Percentiles rank a stretch among this genome's conserved stretches.
Conservation (phyloP, 805 yeast genomes). For the Pichia scutulata region DNA sequence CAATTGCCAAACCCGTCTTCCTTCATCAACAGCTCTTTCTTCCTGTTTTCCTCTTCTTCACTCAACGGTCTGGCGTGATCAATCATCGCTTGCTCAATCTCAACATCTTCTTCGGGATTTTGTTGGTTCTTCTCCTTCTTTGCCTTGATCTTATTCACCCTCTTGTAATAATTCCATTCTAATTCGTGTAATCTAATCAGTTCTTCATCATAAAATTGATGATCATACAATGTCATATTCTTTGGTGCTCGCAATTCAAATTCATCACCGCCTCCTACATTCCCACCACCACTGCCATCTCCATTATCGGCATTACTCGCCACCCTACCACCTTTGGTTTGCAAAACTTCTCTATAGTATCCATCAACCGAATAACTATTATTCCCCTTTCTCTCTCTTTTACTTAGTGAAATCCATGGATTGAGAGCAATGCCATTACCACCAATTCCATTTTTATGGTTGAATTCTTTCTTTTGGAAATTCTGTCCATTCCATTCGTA, state of each 20-base stretch:
- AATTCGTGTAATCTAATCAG: slow-evolving; percentile 68
- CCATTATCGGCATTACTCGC: slow-evolving; percentile 15
- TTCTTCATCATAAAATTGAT: slow-evolving; percentile 82
- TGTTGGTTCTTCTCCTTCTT: slow-evolving; percentile 24
- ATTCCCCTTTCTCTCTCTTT: slow-evolving; percentile 60
- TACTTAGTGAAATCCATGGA: slow-evolving; percentile 79
- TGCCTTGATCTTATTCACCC: slow-evolving; percentile 60
- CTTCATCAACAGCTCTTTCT: slow-evolving; percentile 41
- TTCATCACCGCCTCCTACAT: slow-evolving; percentile 50
- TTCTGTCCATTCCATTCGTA: slow-evolving; percentile 87
- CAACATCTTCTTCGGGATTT: slow-evolving; percentile 19
- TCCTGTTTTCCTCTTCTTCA: slow-evolving; percentile 66
- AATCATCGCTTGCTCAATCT: slow-evolving; percentile 63
- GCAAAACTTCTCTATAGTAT: slow-evolving; percentile 48
- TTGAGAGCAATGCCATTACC: slow-evolving; percentile 31
- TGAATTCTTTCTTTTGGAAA: slow-evolving; percentile 55
- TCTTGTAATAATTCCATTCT: slow-evolving; percentile 71
- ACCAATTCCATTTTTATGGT: slow-evolving; percentile 32
- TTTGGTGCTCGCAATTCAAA: slow-evolving; percentile 53
- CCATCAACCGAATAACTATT: slow-evolving; percentile 84
- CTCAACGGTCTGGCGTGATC: slow-evolving; percentile 74
- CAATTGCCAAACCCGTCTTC: slow-evolving; percentile 70
- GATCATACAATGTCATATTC: slow-evolving; percentile 75
- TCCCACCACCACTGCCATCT: slow-evolving; percentile 49
- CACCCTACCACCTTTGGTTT: slow-evolving; percentile 55